phyloP scores from a whole-genome alignment of 106 monocot species.

The Allium fistulosum region DNA sequence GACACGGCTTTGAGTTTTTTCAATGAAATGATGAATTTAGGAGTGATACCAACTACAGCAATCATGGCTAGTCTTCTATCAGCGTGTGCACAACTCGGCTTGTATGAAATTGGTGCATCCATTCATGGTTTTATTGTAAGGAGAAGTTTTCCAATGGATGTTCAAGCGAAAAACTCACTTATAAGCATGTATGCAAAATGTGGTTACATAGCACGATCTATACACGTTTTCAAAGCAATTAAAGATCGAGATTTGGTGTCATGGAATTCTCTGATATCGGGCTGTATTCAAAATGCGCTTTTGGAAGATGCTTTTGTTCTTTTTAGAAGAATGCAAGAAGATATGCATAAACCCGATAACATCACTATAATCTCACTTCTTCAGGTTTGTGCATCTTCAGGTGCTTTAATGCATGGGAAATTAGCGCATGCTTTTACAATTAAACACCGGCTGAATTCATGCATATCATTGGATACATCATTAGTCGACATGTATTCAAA shows the following conservation, averaged over 20 bases:
- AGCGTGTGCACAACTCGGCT: constrained; percentile 43
- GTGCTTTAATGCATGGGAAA: constrained; percentile 40
- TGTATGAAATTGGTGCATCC: constrained; percentile 33
- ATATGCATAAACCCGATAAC: constrained; percentile 23
- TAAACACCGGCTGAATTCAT: constrained; percentile 6
- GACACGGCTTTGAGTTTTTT: constrained; percentile 45
- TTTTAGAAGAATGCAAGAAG: constrained; percentile 30
- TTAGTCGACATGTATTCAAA: constrained; percentile 39
- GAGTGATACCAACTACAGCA: constrained; percentile 18
- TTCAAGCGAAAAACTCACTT: constrained; percentile 44
- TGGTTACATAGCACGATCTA: constrained; percentile 16
- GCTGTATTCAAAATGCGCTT: constrained; percentile 36
- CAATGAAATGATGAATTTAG: constrained; percentile 24
- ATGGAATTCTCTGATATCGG: constrained; percentile 62
- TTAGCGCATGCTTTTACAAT: constrained; percentile 33
- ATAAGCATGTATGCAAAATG: constrained; percentile 63
- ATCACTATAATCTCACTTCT: constrained; percentile 51
- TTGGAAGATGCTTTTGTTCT: constrained; percentile 27
- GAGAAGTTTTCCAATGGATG: constrained; percentile 19
- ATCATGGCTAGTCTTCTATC: constrained; percentile 43
- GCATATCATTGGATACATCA: constrained; percentile 40
- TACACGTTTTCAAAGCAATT: constrained; percentile 32
- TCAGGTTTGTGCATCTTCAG: constrained; percentile 47
- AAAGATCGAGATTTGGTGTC: constrained; percentile 44
- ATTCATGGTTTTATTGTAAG: constrained; percentile 57